phyloP scores from a whole-genome alignment of 177 flowering plant species.

The Vitis hybrid region DNA sequence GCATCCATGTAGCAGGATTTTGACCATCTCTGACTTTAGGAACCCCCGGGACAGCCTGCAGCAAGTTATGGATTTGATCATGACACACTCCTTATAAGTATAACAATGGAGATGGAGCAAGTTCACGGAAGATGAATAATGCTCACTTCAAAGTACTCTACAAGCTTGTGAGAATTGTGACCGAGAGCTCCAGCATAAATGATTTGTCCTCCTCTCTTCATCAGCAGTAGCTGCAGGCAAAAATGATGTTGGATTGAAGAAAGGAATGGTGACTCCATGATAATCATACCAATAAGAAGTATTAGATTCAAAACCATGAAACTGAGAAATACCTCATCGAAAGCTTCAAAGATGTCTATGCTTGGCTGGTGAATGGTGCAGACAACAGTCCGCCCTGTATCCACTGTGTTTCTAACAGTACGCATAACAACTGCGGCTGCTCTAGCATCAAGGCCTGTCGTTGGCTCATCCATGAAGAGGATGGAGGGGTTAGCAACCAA shows the following conservation, averaged over 20 bases:
- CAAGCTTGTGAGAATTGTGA: conserved; percentile 55
- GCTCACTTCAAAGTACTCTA: conserved; percentile 75
- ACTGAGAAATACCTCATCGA: conserved; percentile 62
- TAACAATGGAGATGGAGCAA: not conserved
- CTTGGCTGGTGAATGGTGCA: conserved; percentile 93
- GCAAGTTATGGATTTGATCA: conserved; percentile 1
- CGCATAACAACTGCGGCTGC: conserved; percentile 89
- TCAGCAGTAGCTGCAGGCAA: conserved; percentile 54
- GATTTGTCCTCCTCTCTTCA: conserved; percentile 90
- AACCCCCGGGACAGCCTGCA: conserved; percentile 54
- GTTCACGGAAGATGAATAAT: not conserved
- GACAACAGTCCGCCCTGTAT: conserved; percentile 81
- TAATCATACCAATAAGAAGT: not conserved
- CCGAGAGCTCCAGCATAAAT: conserved; percentile 79
- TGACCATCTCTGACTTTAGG: conserved; percentile 48
- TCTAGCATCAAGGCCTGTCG: conserved; percentile 83
- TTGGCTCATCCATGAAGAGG: conserved; percentile 90
- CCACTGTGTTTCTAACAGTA: conserved; percentile 79
- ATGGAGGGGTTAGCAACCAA: conserved; percentile 84
- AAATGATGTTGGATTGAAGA: not conserved
- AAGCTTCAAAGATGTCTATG: conserved; percentile 86
- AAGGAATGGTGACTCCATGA: not conserved
- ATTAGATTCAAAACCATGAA: not conserved
- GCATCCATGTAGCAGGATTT: conserved; percentile 84
- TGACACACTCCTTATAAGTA: not conserved